phyloP scores from a whole-genome alignment of 2,329 filamentous ascomycete genomes.

The Hypomyces perniciosus region DNA sequence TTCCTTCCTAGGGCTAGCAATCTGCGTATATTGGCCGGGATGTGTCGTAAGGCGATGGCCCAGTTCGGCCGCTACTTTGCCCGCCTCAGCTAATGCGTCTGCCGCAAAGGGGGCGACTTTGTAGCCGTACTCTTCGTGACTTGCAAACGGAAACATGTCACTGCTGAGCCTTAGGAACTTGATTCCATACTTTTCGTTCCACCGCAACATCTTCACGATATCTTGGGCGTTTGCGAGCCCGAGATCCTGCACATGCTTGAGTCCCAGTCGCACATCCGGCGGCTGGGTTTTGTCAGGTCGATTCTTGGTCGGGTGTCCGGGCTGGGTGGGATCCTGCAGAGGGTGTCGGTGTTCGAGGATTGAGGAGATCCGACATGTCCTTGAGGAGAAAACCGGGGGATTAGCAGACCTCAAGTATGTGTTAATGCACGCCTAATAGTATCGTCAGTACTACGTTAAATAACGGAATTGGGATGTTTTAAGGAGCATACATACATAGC shows the following conservation, averaged over 20 bases:
- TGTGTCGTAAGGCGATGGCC: conserved; percentile 86
- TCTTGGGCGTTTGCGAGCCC: conserved; percentile 79
- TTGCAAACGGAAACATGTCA: conserved; percentile 96
- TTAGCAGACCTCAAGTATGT: conserved; percentile 80
- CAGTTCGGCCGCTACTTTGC: conserved; percentile 67
- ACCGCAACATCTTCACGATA: conserved; percentile 76
- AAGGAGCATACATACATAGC: conserved; percentile 61
- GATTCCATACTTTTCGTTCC: conserved; percentile 90
- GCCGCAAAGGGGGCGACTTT: conserved; percentile 77
- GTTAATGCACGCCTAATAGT: conserved; percentile 70
- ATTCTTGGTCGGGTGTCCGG: conserved; percentile 80
- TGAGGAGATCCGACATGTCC: conserved; percentile 84
- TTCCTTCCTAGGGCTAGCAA: conserved; percentile 72
- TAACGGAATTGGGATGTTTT: conserved; percentile 4
- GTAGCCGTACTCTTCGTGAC: conserved; percentile 82
- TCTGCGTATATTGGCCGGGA: conserved; percentile 87
- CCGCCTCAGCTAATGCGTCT: conserved; percentile 68
- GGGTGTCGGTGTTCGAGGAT: conserved; percentile 87
- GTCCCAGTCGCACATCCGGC: conserved; percentile 60
- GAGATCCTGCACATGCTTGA: conserved; percentile 67
- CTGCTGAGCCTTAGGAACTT: conserved; percentile 88
- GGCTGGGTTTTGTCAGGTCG: conserved; percentile 69
- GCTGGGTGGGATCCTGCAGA: conserved; percentile 65
- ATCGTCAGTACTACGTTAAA: conserved; percentile 7
- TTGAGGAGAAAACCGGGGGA: conserved; percentile 81